Evolutionary conservation across 495 filamentous ascomycete species (phyloP).

Genomic region (Podospora sp.): DNA sequence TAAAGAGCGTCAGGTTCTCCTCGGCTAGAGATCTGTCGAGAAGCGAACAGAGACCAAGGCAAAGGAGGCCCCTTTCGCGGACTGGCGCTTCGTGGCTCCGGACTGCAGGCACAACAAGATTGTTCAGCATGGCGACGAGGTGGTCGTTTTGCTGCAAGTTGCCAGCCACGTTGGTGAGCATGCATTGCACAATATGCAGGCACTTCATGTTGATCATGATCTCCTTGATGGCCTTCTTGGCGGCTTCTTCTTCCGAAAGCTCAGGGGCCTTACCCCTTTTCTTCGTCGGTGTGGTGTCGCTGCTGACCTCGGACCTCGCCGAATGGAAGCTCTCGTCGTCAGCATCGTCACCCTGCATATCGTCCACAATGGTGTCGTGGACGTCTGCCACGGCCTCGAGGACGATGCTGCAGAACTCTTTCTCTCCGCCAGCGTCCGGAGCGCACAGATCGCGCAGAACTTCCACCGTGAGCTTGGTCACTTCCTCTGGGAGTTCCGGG

Average conservation of each 20-base stretch:
- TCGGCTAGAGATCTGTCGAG: slow-evolving; percentile 89
- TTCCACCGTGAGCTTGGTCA: slow-evolving; percentile 84
- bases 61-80: slow-evolving; percentile 83
- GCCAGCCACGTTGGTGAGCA: slow-evolving; percentile 88
- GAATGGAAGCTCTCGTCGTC: slow-evolving; percentile 94
- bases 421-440: slow-evolving; percentile 74
- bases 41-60: slow-evolving; percentile 86
- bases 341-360: slow-evolving; percentile 55
- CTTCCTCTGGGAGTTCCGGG: slow-evolving; percentile 86
- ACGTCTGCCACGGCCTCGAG: slow-evolving; percentile 94
- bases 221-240: slow-evolving; percentile 80
- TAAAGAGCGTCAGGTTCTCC: slow-evolving; percentile 90
- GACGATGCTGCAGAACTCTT: slow-evolving; percentile 90
- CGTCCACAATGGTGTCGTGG: slow-evolving; percentile 81
- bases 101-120: slow-evolving; percentile 91
- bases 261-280: slow-evolving; percentile 49
- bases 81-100: slow-evolving; percentile 91
- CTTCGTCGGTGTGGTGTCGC: slow-evolving; percentile 59
- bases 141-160: slow-evolving; percentile 83
- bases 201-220: slow-evolving; percentile 98
- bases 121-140: slow-evolving; percentile 93
- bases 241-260: slow-evolving; percentile 71
- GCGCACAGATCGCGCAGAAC: slow-evolving; percentile 81
- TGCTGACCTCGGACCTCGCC: slow-evolving; percentile 79
- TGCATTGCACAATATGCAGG: slow-evolving; percentile 94